Evolutionary conservation across 805 yeast species (phyloP).

Genomic region (Candida insectalens): DNA sequence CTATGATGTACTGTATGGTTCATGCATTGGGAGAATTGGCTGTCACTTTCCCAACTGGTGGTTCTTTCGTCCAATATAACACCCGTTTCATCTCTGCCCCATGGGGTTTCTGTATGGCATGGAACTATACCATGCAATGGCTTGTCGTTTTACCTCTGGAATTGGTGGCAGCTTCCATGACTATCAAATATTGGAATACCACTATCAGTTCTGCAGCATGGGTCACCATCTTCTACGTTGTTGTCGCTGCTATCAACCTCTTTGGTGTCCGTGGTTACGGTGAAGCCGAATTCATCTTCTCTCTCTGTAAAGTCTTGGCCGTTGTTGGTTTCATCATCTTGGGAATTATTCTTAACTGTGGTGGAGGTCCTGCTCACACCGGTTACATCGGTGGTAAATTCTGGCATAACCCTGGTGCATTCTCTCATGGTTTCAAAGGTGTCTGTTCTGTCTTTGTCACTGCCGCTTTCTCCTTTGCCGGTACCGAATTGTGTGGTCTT

Average conservation of each 20-base stretch:
- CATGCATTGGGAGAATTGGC: constrained; percentile 55
- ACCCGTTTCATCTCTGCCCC: constrained; percentile 47
- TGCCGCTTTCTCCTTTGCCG: constrained; percentile 52
- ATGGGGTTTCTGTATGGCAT: constrained; percentile 50
- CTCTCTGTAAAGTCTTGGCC: constrained; percentile 42
- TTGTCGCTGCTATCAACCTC: constrained; percentile 39
- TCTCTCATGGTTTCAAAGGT: constrained; percentile 42
- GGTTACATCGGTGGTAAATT: constrained; percentile 47
- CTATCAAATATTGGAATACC: constrained; percentile 36
- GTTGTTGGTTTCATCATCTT: constrained; percentile 46
- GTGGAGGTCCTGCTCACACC: constrained; percentile 49
- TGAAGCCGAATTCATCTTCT: constrained; percentile 52
- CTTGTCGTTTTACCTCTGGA: constrained; percentile 40
- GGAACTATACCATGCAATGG: constrained; percentile 46
- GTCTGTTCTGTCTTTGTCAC: constrained; percentile 53
- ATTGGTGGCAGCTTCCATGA: constrained; percentile 42
- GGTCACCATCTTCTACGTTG: constrained; percentile 40
- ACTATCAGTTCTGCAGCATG: constrained; percentile 39
- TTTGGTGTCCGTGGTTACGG: constrained; percentile 58
- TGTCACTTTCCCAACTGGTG: constrained; percentile 50
- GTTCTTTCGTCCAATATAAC: constrained; percentile 47
- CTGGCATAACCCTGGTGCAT: constrained; percentile 52
- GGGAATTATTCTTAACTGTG: constrained; percentile 41
- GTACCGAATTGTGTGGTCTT: constrained; percentile 53
- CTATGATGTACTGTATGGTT: constrained; percentile 48